Evolutionary conservation across 164 flowering plant genomes (phyloP), one percentile per base, ranked within the genome.

Genomic region (Dillenia suffruticosa): DNA sequence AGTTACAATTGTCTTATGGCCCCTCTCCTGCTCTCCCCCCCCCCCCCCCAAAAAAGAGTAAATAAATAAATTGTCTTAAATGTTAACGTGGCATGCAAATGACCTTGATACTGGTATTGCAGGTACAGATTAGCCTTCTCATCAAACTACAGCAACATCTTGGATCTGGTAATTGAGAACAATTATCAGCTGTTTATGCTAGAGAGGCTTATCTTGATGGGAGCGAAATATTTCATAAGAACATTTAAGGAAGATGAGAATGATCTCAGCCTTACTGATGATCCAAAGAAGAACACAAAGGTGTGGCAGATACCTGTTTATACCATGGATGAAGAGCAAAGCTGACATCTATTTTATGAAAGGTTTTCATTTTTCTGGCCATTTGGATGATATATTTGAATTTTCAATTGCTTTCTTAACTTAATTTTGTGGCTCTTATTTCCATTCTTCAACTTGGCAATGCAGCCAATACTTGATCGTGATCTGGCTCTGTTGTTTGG

Each of bases 61-160:
- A 32, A 32, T 5, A 32, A 32, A 32, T 32, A 32, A 32, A 32
- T 4, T 32, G 40, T 32, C 40, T 32, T 32, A 32, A 32, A 32
- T 32, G 40, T 32, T 32, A 7, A 32, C 6, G 12, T n/a, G 19
- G 17, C 11, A 9, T 9, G 9, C 11, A 62, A 63, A 32, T 56
- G 57, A 62, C 40, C 9, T 55, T 56, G 26, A 17, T 48, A n/a
- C 13, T 62, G 50, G 5, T 44, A 61, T 57, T 78, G 67, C 90
- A 94, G 98, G 77, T 94, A 94, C 72, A 94, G 75, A 64, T 46
- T 94, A 72, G 96, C 96, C n/a, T 91, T 84, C 67, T 82, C 97
- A 9, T 84, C 99, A 44, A 91, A 91, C 73, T 94, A 77, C 60
- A 94, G 96, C 73, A 56, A 60, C 48, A 79, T 94, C 32, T 71